A percentile compares a stretch with the other conserved stretches of the same genome.
Conservation (phyloP, 139 green algal species). For the Auxenochlorella protothecoides region DNA sequence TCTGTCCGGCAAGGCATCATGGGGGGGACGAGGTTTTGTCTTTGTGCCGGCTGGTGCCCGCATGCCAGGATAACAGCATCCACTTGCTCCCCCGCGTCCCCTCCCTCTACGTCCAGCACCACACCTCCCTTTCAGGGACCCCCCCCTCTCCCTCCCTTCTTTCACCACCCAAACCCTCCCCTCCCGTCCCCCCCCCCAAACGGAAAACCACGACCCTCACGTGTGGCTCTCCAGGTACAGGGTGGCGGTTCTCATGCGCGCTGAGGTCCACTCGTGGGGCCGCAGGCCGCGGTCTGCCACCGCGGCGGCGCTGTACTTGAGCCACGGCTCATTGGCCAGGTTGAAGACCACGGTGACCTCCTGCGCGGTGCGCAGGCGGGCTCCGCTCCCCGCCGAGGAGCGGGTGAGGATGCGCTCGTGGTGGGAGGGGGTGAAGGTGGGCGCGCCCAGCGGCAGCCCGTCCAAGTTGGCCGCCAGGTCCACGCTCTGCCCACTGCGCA, state of each 20-base stretch:
- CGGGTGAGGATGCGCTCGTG: constrained; percentile 68
- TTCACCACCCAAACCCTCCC: too few relatives aligned
- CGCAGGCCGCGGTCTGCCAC: constrained; percentile 87
- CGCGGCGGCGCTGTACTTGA: constrained; percentile 84
- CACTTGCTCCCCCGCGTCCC: too few relatives aligned
- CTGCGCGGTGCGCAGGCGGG: constrained; percentile 4
- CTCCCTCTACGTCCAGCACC: not conserved
- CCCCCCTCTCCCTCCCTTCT: not conserved
- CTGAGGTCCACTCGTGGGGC: constrained; percentile 74
- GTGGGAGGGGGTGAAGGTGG: constrained; percentile 65
- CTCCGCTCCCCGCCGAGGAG: constrained; percentile 12
- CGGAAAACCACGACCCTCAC: constrained; percentile 12
- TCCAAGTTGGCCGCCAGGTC: constrained; percentile 52
- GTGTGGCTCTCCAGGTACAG: constrained; percentile 77
- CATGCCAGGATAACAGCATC: too few relatives aligned
- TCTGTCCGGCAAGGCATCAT: too few relatives aligned
- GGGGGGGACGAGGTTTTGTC: too few relatives aligned
- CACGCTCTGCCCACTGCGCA: constrained; percentile 29
- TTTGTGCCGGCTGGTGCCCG: too few relatives aligned
- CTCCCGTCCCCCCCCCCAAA: not conserved
- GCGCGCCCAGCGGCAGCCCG: constrained; percentile 33
- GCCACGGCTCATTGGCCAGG: constrained; percentile 88
- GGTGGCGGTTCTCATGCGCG: constrained; percentile 63
- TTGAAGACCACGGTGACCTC: constrained; percentile 93
- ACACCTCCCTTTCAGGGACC: not conserved